A percentile compares a stretch with the other conserved stretches of the same genome.
Conservation (phyloP, 768 basidiomycete species). For the Collybiopsis luxurians region DNA sequence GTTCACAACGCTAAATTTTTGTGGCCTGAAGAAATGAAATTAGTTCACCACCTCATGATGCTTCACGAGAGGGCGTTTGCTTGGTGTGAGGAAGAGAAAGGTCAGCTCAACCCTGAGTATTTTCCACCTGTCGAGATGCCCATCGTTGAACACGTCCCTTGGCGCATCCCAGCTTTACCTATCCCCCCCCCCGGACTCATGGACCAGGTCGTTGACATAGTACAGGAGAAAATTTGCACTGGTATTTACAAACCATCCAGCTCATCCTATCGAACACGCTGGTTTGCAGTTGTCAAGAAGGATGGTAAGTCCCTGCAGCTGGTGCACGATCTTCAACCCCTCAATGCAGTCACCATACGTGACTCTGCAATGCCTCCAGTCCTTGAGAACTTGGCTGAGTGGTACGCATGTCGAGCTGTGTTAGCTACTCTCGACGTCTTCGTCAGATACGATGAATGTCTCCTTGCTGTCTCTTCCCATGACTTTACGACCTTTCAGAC, state of each 20-base stretch:
- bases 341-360: constrained; percentile 21
- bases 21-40: not conserved
- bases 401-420: constrained; percentile 6
- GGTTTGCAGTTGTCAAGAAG: constrained; percentile 14
- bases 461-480: not conserved
- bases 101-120: constrained; percentile 17
- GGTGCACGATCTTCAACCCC: constrained; percentile 23
- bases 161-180: constrained; percentile 5
- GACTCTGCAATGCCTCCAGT: constrained; percentile 18
- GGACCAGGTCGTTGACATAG: constrained; percentile 9
- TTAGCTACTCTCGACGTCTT: constrained; percentile 17
- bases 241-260: constrained; percentile 12
- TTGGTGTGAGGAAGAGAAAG: constrained; percentile 23
- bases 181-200: constrained; percentile 17
- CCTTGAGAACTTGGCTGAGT: constrained; percentile 10
- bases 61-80: constrained; percentile 18
- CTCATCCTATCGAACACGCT: constrained; percentile 12
- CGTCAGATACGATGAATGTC: constrained; percentile 25
- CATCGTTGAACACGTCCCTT: not conserved
- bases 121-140: constrained; percentile 15
- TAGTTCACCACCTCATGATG: constrained; percentile 1
- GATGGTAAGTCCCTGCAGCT: constrained; percentile 16
- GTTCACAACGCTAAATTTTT: not conserved
- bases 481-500: constrained; percentile 12
- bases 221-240: constrained; percentile 16